Base-by-base conservation (phyloP, 139 green algal genomes). In the Yamagishiella unicocca region DNA sequence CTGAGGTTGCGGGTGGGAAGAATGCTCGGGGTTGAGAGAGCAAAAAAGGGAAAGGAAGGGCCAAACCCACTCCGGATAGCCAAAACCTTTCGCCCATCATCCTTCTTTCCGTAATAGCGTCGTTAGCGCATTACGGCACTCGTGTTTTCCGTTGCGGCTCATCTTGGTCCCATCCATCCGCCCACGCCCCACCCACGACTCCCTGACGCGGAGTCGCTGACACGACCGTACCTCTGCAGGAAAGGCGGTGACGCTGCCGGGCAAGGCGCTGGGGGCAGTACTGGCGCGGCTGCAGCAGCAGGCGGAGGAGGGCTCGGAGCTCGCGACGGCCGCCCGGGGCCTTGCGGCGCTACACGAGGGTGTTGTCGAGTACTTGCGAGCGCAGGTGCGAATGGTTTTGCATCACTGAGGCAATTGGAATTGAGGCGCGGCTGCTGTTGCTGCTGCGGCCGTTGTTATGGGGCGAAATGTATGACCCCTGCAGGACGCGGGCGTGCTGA, bases 181-280 rank as follows among this genome's bases (percentile, higher is more conserved):
- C 50, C 50, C 50, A 25, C 50, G 12, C 12, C 17, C 17, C 50
- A 12, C 50, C 50, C 50, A 58, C 50, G 17, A 58, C 50, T 58
- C 50, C 17, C 50, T 58, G 50, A 12, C 12, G 12, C 50, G 50
- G 50, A 17, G 12, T 12, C 50, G 12, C 50, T 58, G 50, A 58
- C 17, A 58, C 50, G 29, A 25, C 64, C 64, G 9, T 29, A 45
- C 73, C 27, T 24, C 33, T 24, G 8, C 73, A 88, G 73, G 83
- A 50, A 89, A 80, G 45, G 89, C 82, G 9, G 54, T 97, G 4
- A 93, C 70, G 22, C 66, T 97, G 6, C 94, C 95, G 14, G 95
- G 93, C 35, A 94, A 91, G 62, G 92, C 91, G 21, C 89, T 96
- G 83, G 89, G 67, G 5, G 74, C 82, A 8, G 89, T 93, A 66